Base-by-base conservation (phyloP, 2,329 filamentous ascomycete genomes). In the Nectriaceae sp. region DNA sequence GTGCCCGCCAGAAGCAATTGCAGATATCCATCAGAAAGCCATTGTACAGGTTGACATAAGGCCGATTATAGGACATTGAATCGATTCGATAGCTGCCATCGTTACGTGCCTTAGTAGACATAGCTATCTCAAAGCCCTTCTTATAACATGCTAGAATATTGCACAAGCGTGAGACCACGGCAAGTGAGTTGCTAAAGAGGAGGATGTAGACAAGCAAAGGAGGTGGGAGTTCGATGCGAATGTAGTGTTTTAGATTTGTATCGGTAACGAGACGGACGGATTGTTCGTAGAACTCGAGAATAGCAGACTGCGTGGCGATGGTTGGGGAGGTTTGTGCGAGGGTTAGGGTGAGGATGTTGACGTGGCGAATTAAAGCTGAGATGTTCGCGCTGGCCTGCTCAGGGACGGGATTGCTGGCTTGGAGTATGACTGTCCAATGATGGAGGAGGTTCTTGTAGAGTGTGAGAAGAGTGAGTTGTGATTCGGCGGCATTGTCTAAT, bases 11-110 rank as follows among this genome's bases (percentile, higher is more conserved):
- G 40, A 94, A 67, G 42, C 88, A 83, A 64, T 95, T 95, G 73
- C 89, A 92, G 24, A 91, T 79, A 64, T 96, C 90, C 83, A 94
- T 92, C 24, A 95, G 78, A 65, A 88, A 91, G 19, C 87, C 87
- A 65, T 96, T 96, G 72, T 94, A 92, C 20, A 79, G 72, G 54
- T 83, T 81, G 35, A 90, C 80, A 47, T 87, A 81, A 24, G 75
- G 70, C 36, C 80, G 75, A 21, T 83, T 75, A 52, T 85, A 87
- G 11, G 71, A 66, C 16, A 67, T 65, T 5, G 67, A 62, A 50
- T 70, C 63, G 37, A 71, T 60, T 8, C 55, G 60, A 16, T 60
- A 47, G 21, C 55, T 59, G 41, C 55, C 52, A 19, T 68, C 39
- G 52, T 54, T 61, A 59, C 40, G 55, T 47, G 59, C 62, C 52